Evolutionary conservation across 352 stramenopile genomes (phyloP).

Genomic region (Hyaloperonospora arabidopsidis): DNA sequence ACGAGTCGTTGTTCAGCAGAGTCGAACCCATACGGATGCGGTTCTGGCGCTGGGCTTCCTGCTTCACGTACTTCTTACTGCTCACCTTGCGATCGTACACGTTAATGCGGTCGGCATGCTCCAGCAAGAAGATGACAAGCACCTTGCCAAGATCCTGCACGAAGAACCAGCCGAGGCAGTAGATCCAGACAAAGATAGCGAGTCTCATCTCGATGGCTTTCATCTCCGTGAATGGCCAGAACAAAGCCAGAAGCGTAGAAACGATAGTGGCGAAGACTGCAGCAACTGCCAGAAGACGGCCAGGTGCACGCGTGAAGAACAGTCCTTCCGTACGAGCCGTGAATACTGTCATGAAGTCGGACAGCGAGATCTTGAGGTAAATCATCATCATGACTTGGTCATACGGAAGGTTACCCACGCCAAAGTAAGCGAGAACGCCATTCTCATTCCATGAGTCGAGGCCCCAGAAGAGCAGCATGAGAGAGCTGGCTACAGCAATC

Average conservation of each 20-base stretch:
- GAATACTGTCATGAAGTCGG: conserved; percentile 91
- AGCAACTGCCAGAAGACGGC: conserved; percentile 59
- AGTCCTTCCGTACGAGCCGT: conserved; percentile 73
- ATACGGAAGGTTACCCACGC: conserved; percentile 71
- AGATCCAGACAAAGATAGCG: conserved; percentile 82
- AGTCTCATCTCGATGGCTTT: conserved; percentile 70
- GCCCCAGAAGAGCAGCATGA: conserved; percentile 79
- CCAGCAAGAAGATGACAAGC: conserved; percentile 48
- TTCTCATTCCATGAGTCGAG: conserved; percentile 78
- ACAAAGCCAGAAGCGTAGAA: conserved; percentile 78
- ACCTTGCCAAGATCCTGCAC: conserved; percentile 82
- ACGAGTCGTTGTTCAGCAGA: conserved; percentile 53
- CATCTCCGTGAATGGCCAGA: conserved; percentile 79
- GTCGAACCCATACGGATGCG: conserved; percentile 66
- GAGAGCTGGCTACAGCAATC: conserved; percentile 74
- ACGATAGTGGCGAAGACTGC: conserved; percentile 68
- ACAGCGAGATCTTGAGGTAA: conserved; percentile 92
- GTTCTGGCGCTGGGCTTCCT: conserved; percentile 69
- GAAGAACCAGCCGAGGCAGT: conserved; percentile 82
- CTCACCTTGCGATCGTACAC: conserved; percentile 48
- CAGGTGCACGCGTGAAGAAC: conserved; percentile 75
- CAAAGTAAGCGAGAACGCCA: conserved; percentile 50
- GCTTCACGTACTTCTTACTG: conserved; percentile 49
- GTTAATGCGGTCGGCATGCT: conserved; percentile 50
- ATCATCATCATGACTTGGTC: conserved; percentile 89